Base-by-base conservation (phyloP, 495 filamentous ascomycete species). In the Clohesyomyces aquaticus region DNA sequence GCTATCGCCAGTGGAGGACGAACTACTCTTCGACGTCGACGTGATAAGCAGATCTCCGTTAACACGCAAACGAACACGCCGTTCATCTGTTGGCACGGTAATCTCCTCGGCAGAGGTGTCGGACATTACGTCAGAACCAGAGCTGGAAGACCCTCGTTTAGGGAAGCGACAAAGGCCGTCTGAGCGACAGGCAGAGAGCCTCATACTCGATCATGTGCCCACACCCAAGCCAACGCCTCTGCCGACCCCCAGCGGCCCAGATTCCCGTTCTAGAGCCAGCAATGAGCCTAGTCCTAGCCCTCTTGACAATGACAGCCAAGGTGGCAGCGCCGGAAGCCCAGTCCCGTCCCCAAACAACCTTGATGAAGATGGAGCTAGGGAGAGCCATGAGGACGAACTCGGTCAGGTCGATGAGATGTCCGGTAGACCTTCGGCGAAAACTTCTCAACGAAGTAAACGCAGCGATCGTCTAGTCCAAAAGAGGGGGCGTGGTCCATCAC, bases 91-190 rank as follows among this genome's bases (percentile, higher is more conserved):
- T 54, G 29, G 54, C 21, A 54, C 32, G 32, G 28, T 54, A 21
- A 55, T 55, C 59, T 54, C 49, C 32, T 55, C 32, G n/a, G 21
- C 27, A 55, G 48, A 62, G 46, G 48, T 62, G 35, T 32, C 26
- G 32, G 59, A 62, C 26, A 43, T 54, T 54, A 45, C 49, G 10
- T 54, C 23, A 45, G 32, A 62, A 46, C 48, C 28, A 55, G 48
- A 50, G 46, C 59, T 62, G 16, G 23, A 62, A 62, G 59, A 55
- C 59, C 29, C 49, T 54, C 22, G 23, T 54, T 62, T 62, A 55
- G 28, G 19, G 22, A 56, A 56, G 35, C 21, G 43, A 21, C 9
- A n/a, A 56, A 56, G 50, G 25, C 25, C 27, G 25, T 54, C 25
- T 35, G 27, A 29, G 4, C 27, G 27, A 54, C 25, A 54, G 16